Evolutionary conservation across 1,284 basidiomycete species (phyloP).

Genomic region (Takashimella tepidaria): DNA sequence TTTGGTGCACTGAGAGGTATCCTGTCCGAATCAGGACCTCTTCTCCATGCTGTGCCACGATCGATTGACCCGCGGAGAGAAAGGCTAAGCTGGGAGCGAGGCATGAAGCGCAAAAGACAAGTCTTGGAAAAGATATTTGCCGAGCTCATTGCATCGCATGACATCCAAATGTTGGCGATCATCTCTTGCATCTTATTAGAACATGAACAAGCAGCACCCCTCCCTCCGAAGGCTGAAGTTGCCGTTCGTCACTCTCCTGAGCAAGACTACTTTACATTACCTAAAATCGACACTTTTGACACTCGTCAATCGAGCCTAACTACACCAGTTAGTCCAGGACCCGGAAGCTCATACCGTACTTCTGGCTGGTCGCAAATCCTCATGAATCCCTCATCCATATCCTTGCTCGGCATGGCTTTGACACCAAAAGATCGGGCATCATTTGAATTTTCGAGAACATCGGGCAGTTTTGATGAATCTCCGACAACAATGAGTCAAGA

Average conservation of each 20-base stretch:
- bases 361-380: slow-evolving; percentile 43
- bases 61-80: slow-evolving; percentile 13
- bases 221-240: slow-evolving; percentile 21
- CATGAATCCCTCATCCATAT: slow-evolving; percentile 32
- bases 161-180: slow-evolving; percentile 78
- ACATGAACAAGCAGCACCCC: slow-evolving; percentile 17
- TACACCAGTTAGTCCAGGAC: slow-evolving; percentile 7
- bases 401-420: slow-evolving; percentile 26
- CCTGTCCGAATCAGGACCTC: slow-evolving; percentile 37
- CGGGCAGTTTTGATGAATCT: slow-evolving; percentile 12
- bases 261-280: slow-evolving; percentile 42
- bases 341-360: slow-evolving; percentile 25
- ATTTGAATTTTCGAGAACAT: slow-evolving; percentile 23
- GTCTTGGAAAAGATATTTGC: slow-evolving; percentile 37
- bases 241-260: slow-evolving; percentile 32
- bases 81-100: slow-evolving; percentile 33
- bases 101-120: slow-evolving; percentile 32
- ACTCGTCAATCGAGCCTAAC: slow-evolving; percentile 4
- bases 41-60: slow-evolving; percentile 15
- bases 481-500: slow-evolving; percentile 5
- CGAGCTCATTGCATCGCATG: slow-evolving; percentile 59
- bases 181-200: slow-evolving; percentile 61
- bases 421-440: slow-evolving; percentile 34
- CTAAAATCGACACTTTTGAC: slow-evolving; percentile 6
- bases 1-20: slow-evolving; percentile 61